A percentile compares a stretch with the other conserved stretches of the same genome.
phyloP scores from a whole-genome alignment of 768 basidiomycete genomes.

The Coprinellus micaceus region DNA sequence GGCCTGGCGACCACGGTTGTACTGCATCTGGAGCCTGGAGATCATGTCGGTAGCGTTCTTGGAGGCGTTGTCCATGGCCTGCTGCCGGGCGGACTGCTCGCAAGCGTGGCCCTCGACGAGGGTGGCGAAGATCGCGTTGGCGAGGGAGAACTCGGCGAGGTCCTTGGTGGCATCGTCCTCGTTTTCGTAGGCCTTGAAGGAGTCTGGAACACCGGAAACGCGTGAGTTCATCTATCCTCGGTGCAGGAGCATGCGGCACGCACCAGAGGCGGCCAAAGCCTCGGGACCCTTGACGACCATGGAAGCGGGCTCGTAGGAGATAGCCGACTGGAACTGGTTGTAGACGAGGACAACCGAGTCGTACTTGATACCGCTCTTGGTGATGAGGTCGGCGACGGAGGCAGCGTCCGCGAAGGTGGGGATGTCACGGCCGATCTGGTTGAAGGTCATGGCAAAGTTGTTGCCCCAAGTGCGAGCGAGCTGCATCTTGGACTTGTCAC shows the following conservation, averaged over 20 bases:
- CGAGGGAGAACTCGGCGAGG: slow-evolving; percentile 90
- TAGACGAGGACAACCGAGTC: slow-evolving; percentile 80
- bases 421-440: slow-evolving; percentile 96
- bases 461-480: slow-evolving; percentile 61
- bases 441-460: slow-evolving; percentile 84
- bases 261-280: slow-evolving; percentile 76
- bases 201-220: slow-evolving; percentile 41
- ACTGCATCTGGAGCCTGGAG: slow-evolving; percentile 79
- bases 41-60: slow-evolving; percentile 99
- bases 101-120: slow-evolving; percentile 95
- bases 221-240: not conserved
- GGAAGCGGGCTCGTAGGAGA: slow-evolving; percentile 81
- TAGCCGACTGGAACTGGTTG: slow-evolving; percentile 84
- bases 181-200: slow-evolving; percentile 95
- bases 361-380: slow-evolving; percentile 79
- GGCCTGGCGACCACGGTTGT: slow-evolving; percentile 98
- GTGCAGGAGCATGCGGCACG: slow-evolving; percentile 25
- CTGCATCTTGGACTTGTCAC: slow-evolving; percentile 97
- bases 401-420: slow-evolving; percentile 97
- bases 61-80: slow-evolving; percentile 99
- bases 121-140: slow-evolving; percentile 93
- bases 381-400: slow-evolving; percentile 88
- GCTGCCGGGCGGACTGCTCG: slow-evolving; percentile 92
- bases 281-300: slow-evolving; percentile 81
- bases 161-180: slow-evolving; percentile 95